Conservation (phyloP, 805 yeast genomes). For the Pichia kluyveri region DNA sequence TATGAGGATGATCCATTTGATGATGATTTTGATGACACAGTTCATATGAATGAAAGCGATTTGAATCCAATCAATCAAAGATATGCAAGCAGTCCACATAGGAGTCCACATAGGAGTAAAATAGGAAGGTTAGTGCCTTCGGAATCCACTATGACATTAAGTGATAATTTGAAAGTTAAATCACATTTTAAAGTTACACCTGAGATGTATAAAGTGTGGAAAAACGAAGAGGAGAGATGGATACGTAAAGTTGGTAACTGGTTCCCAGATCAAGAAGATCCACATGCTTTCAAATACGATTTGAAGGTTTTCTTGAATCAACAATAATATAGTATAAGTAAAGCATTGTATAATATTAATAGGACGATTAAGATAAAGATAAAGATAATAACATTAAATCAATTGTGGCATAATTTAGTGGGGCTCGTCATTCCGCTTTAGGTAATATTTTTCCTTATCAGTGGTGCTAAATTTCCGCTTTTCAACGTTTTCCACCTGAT, state of each 20-base stretch:
- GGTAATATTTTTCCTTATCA: too few relatives aligned
- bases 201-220: slow-evolving; percentile 23
- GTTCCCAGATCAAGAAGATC: slow-evolving; percentile 23
- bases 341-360: too few relatives aligned
- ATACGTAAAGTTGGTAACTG: slow-evolving; percentile 27
- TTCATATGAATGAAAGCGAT: not conserved
- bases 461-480: too few relatives aligned
- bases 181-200: slow-evolving; percentile 16
- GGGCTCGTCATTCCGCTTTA: too few relatives aligned
- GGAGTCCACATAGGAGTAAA: not conserved
- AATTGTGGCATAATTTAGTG: not conserved
- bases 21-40: slow-evolving; percentile 36
- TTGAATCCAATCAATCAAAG: not conserved
- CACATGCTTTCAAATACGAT: slow-evolving; percentile 23
- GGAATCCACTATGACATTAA: slow-evolving; percentile 8
- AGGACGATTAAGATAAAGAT: too few relatives aligned
- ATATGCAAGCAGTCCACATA: not conserved
- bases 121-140: slow-evolving; percentile 6
- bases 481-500: too few relatives aligned
- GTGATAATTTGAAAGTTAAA: slow-evolving; percentile 1
- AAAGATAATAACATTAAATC: too few relatives aligned
- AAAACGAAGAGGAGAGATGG: slow-evolving; percentile 27
- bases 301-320: slow-evolving; percentile 22
- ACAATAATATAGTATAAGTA: slow-evolving; percentile 7
- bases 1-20: slow-evolving; percentile 38